phyloP scores from a whole-genome alignment of 1,284 basidiomycete species.

The Cutaneotrichosporon mucoides region DNA sequence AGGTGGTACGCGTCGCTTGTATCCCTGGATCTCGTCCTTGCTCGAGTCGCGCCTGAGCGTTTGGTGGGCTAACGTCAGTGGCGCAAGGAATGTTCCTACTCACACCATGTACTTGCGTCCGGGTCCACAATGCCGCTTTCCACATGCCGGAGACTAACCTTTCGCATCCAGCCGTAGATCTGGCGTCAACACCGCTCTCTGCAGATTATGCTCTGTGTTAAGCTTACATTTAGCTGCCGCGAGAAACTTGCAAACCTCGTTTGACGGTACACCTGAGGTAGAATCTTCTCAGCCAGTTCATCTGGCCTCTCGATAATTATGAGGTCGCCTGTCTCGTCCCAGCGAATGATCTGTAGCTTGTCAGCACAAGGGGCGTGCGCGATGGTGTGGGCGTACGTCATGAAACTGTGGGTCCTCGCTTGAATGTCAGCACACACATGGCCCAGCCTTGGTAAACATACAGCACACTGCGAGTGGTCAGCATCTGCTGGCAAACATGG shows the following conservation, averaged over 20 bases:
- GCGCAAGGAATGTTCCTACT: conserved; percentile 43
- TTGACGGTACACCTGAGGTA: conserved; percentile 84
- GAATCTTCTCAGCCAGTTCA: conserved; percentile 79
- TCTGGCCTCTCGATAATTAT: conserved; percentile 88
- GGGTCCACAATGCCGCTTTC: conserved; percentile 87
- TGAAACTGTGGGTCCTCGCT: conserved; percentile 31
- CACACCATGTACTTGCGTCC: conserved; percentile 89
- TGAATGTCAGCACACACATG: conserved; percentile 9
- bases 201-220: conserved; percentile 3
- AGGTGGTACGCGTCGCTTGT: conserved; percentile 88
- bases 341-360: conserved; percentile 66
- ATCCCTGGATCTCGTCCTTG: conserved; percentile 77
- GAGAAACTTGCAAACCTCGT: conserved; percentile 90
- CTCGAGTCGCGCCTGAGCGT: conserved; percentile 80
- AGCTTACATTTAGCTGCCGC: conserved; percentile 79
- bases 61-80: conserved; percentile 62
- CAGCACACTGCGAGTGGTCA: conserved; percentile 1
- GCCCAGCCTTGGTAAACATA: not conserved
- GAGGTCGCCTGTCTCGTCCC: conserved; percentile 81
- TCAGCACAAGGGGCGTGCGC: not conserved
- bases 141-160: conserved; percentile 75
- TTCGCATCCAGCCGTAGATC: conserved; percentile 95
- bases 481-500: not conserved
- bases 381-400: conserved; percentile 15
- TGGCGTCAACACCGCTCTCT: conserved; percentile 36